These are phyloP conservation scores for Coccinonectria pachysandricola DNA, from an alignment of 2,329 filamentous ascomycete genomes.

Conservation along the genomic window DNA sequence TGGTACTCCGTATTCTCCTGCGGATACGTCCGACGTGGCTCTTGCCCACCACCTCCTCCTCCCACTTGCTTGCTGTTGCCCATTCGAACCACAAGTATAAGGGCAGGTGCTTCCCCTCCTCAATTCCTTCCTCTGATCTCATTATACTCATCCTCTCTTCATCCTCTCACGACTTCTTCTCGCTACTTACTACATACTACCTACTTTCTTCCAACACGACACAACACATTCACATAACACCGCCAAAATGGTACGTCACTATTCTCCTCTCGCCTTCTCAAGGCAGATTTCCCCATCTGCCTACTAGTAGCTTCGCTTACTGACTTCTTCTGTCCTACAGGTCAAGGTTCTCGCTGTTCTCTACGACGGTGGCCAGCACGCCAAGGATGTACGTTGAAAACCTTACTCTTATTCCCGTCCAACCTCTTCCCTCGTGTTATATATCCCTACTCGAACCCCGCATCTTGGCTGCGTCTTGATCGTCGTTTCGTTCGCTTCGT, in stretches of 20 bases:
- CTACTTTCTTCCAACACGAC: conserved; percentile 2
- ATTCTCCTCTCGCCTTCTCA: background rate
- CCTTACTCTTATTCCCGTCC: conserved; percentile 2
- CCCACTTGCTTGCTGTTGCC: no score
- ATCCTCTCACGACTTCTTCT: conserved; percentile 8
- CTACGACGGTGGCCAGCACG: conserved; percentile 86
- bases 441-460: conserved; percentile 3
- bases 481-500: conserved; percentile 2
- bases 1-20: no score
- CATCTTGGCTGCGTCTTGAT: conserved; percentile 1
- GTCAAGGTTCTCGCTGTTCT: conserved; percentile 92
- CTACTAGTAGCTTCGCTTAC: no score
- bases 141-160: conserved; percentile 1
- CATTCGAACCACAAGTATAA: no score
- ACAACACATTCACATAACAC: conserved; percentile 8
- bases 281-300: conserved; percentile 2
- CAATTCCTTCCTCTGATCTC: conserved; percentile 2
- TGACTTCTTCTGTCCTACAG: conserved; percentile 33
- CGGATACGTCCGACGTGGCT: no score
- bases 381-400: conserved; percentile 69
- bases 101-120: conserved; percentile 6
- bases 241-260: conserved; percentile 20
- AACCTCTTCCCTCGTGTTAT: conserved; percentile 1
- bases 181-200: conserved; percentile 1
- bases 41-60: no score